Conservation (phyloP, 495 filamentous ascomycete genomes). For the Aspergillus sclerotiicarbonarius region DNA sequence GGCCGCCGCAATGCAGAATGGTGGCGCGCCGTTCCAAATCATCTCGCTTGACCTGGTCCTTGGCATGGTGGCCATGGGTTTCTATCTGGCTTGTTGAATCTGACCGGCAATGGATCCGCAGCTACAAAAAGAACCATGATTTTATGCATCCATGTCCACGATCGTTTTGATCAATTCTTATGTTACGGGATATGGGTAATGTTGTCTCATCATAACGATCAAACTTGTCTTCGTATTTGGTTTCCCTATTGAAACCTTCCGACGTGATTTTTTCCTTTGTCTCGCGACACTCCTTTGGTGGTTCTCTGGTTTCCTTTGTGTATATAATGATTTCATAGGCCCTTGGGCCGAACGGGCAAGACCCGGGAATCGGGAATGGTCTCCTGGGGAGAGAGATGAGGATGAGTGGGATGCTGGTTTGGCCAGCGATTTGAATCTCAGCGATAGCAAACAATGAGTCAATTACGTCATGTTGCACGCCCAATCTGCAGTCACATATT, state of each 20-base stretch:
- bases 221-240: neutral
- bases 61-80: constrained; percentile 10
- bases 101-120: too few species aligned
- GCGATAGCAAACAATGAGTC: neutral
- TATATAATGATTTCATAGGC: too few species aligned
- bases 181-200: neutral
- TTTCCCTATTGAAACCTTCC: neutral
- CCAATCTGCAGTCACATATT: neutral
- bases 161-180: neutral
- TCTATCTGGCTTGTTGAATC: constrained; percentile 14
- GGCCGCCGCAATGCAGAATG: constrained; percentile 12
- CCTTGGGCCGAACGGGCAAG: too few species aligned
- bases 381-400: too few species aligned
- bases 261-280: neutral
- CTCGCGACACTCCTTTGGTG: neutral
- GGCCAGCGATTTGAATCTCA: neutral
- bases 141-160: neutral
- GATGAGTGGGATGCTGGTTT: neutral
- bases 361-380: too few species aligned
- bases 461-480: neutral
- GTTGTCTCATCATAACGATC: neutral
- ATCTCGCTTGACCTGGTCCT: constrained; percentile 13
- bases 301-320: neutral
- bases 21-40: constrained; percentile 11
- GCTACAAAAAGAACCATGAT: neutral